Conservation (phyloP, 768 basidiomycete genomes). For the Russula sp. region DNA sequence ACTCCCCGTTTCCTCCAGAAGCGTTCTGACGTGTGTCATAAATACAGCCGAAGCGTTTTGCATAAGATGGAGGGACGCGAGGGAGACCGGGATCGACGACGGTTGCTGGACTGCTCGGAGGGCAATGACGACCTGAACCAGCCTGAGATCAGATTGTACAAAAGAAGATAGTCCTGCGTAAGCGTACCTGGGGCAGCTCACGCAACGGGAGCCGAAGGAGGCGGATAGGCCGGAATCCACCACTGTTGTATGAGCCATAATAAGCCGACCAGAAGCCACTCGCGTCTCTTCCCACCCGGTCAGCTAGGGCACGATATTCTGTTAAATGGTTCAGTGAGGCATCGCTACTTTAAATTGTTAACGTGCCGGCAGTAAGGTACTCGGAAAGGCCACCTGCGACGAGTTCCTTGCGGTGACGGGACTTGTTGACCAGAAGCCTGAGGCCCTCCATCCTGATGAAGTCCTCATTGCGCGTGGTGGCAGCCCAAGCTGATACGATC, state of each 20-base stretch:
- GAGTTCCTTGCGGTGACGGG: constrained; percentile 62
- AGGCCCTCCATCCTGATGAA: constrained; percentile 64
- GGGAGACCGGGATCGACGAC: constrained; percentile 21
- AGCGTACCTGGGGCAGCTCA: constrained; percentile 21
- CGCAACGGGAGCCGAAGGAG: constrained; percentile 7
- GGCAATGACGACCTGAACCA: constrained; percentile 20
- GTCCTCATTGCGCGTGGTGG: constrained; percentile 57
- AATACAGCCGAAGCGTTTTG: constrained; percentile 49
- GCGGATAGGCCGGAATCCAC: background rate
- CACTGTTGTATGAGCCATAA: background rate
- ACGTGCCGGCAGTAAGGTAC: constrained; percentile 42
- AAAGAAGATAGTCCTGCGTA: background rate
- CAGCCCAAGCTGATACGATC: constrained; percentile 52
- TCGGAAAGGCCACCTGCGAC: constrained; percentile 58
- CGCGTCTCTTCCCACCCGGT: constrained; percentile 17
- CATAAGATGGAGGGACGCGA: constrained; percentile 42
- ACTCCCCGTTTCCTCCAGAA: constrained; percentile 50
- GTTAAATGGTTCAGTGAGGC: background rate
- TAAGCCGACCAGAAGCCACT: constrained; percentile 13
- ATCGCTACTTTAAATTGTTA: too few relatives aligned
- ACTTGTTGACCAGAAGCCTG: constrained; percentile 46
- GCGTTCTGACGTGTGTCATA: constrained; percentile 39
- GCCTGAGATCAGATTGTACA: background rate
- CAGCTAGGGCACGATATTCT: constrained; percentile 16
- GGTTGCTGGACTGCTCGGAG: constrained; percentile 22